Evolutionary conservation across 1,284 basidiomycete species (phyloP), one percentile per base, ranked within the genome.

Genomic region (Ganoderma leucocontextum): DNA sequence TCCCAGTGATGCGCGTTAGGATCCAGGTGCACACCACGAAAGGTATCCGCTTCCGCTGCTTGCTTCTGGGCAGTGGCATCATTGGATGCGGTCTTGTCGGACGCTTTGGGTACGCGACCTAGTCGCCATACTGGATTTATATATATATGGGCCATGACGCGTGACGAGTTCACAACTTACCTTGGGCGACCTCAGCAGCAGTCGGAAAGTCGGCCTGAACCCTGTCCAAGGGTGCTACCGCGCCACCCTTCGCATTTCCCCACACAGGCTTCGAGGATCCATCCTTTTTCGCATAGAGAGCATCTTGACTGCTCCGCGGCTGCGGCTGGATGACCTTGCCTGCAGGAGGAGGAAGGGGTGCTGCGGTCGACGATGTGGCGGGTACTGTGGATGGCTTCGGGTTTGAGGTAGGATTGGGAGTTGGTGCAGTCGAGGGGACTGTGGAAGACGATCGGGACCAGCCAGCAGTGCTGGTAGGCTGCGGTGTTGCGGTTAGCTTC

Each of bases 1-100:
- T 98, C 96, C 96, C 96, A 98, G 77, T 97, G 95, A 78, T 96
- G 94, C 5, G 93, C 90, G 76, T 96, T 96, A 58, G 95, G 94
- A 81, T 97, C 91, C 59, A 98, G 82, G 80, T 97, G 96, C 2
- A 95, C 91, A 0, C 95, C 95, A 55, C 95, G 88, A 80, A 98
- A 98, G 2, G 95, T 93, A 80, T 97, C 96, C n/a, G 91, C 92
- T 74, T 94, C 89, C 74, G 91, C 91, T 70, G 91, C 90, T 76
- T 90, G 89, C 77, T 90, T 90, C 74, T 86, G 85, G 9, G 85
- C 76, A 36, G 83, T 82, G 19, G 72, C 83, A 1, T 82, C 77
- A 2, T 81, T 79, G 7, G 75, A 72, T 12, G 72, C 73, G 49
- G 75, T 76, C 72, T 78, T 77, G 64, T 78, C 79, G 9, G 53